These are phyloP conservation scores for Cymodocea nodosa DNA, from an alignment of 116 monocot genomes.

Conservation along the genomic window DNA sequence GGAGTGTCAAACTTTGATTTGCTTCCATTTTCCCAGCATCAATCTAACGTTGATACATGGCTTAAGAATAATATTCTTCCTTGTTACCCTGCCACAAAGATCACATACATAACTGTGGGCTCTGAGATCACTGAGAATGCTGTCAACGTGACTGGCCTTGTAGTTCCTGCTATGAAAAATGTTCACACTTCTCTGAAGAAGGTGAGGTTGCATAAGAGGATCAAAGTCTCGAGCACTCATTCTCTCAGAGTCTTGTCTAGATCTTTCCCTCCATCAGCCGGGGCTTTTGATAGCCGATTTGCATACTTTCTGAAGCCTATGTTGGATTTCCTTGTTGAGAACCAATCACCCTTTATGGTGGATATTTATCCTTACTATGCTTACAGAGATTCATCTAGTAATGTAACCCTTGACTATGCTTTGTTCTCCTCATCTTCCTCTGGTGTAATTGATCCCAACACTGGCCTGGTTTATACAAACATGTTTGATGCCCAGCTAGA, in stretches of 20 bases:
- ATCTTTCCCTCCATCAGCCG: conserved; percentile 90
- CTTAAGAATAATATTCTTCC: conserved; percentile 78
- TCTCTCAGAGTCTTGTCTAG: conserved; percentile 61
- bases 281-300: conserved; percentile 75
- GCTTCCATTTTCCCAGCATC: conserved; percentile 67
- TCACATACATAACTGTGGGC: conserved; percentile 69
- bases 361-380: conserved; percentile 92
- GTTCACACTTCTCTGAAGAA: conserved; percentile 65
- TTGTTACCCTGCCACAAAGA: conserved; percentile 73
- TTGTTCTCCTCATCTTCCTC: conserved; percentile 41
- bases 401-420: conserved; percentile 73
- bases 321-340: conserved; percentile 78
- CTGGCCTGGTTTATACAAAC: conserved; percentile 82
- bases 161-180: conserved; percentile 80
- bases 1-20: conserved; percentile 81
- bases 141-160: conserved; percentile 50
- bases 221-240: conserved; percentile 81
- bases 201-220: conserved; percentile 57
- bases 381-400: conserved; percentile 56
- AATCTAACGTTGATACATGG: conserved; percentile 88
- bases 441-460: conserved; percentile 90
- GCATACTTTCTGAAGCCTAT: conserved; percentile 85
- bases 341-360: conserved; percentile 84
- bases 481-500: conserved; percentile 94
- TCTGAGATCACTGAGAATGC: conserved; percentile 72